Conservation (phyloP, 257 asterid species). For the Rauvolfia tetraphylla region DNA sequence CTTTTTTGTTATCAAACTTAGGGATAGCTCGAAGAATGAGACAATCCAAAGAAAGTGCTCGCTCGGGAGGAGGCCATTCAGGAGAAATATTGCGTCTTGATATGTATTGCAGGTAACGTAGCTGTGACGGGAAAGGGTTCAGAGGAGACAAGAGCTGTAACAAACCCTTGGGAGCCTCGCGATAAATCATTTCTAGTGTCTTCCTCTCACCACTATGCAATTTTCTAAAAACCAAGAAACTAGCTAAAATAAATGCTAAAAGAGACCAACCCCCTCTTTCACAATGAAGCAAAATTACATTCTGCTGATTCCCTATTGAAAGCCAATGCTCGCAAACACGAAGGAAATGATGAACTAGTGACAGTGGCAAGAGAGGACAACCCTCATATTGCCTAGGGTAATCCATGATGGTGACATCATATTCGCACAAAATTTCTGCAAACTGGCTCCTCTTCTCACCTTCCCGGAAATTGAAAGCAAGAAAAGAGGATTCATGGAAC, state of each 20-base stretch:
- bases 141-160: slow-evolving; percentile 81
- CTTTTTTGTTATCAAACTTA: slow-evolving; percentile 80
- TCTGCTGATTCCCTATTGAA: slow-evolving; percentile 62
- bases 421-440: slow-evolving; percentile 77
- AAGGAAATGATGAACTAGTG: slow-evolving; percentile 85
- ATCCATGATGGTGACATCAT: slow-evolving; percentile 88
- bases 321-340: slow-evolving; percentile 96
- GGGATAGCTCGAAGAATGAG: slow-evolving; percentile 88
- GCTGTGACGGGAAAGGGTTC: slow-evolving; percentile 96
- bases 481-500: slow-evolving; percentile 83
- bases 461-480: slow-evolving; percentile 93
- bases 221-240: slow-evolving; percentile 85
- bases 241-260: slow-evolving; percentile 74
- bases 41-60: slow-evolving; percentile 93
- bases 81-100: slow-evolving; percentile 84
- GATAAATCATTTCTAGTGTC: slow-evolving; percentile 84
- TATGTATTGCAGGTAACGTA: slow-evolving; percentile 85
- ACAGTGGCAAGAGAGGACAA: slow-evolving; percentile 86
- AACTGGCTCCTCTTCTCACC: slow-evolving; percentile 90
- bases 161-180: slow-evolving; percentile 92
- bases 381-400: slow-evolving; percentile 99
- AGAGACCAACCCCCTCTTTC: slow-evolving; percentile 98
- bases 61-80: slow-evolving; percentile 97
- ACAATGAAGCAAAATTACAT: slow-evolving; percentile 86
- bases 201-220: slow-evolving; percentile 75